phyloP scores from a whole-genome alignment of 768 basidiomycete genomes.

The Pisolithus microcarpus region DNA sequence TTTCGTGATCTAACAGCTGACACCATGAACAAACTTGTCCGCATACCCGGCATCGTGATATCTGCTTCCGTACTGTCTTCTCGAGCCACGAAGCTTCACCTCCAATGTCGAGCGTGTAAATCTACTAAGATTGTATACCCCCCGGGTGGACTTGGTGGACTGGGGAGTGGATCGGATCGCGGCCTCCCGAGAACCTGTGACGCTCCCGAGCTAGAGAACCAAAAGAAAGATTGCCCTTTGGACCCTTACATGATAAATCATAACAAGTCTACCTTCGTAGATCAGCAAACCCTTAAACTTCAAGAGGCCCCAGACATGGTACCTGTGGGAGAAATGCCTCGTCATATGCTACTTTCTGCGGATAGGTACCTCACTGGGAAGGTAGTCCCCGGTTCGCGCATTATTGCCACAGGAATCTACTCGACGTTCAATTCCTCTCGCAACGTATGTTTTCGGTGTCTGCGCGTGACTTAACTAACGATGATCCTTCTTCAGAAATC shows the following conservation, averaged over 20 bases:
- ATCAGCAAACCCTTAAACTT: slow-evolving; percentile 93
- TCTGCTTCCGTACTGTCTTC: slow-evolving; percentile 92
- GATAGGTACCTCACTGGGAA: slow-evolving; percentile 89
- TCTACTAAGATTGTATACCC: slow-evolving; percentile 74
- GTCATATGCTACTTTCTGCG: slow-evolving; percentile 88
- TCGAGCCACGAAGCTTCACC: slow-evolving; percentile 83
- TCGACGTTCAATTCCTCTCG: slow-evolving; percentile 90
- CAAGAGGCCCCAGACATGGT: slow-evolving; percentile 99
- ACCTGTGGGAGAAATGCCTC: slow-evolving; percentile 93
- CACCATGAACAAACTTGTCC: slow-evolving; percentile 92
- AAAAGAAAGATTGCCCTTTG: slow-evolving; percentile 89
- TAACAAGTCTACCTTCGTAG: slow-evolving; percentile 88
- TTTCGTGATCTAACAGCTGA: slow-evolving; percentile 92
- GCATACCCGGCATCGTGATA: slow-evolving; percentile 96
- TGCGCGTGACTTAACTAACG: neutral
- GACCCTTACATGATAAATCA: slow-evolving; percentile 96
- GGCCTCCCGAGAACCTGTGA: slow-evolving; percentile 87
- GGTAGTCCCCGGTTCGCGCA: slow-evolving; percentile 93
- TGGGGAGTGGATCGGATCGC: slow-evolving; percentile 80
- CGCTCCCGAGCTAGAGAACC: slow-evolving; percentile 68
- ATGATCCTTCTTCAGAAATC: slow-evolving; percentile 46
- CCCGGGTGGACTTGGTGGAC: slow-evolving; percentile 69
- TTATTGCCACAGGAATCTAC: slow-evolving; percentile 93
- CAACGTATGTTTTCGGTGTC: slow-evolving; percentile 44
- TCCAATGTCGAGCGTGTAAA: slow-evolving; percentile 90